Base-by-base conservation (phyloP, 306 rosid genomes). In the Carpinus viminea region DNA sequence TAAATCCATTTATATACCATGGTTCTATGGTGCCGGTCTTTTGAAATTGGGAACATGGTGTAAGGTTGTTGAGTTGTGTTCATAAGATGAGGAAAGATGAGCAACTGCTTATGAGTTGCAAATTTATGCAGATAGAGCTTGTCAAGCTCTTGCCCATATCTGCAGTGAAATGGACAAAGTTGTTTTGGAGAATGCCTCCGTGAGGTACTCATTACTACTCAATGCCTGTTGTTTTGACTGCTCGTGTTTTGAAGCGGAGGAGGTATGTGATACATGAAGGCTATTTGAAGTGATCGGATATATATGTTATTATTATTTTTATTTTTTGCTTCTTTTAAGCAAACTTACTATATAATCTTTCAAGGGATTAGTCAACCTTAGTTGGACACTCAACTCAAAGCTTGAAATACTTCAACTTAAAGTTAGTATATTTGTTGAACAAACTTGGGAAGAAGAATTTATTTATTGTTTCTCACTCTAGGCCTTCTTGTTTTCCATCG, bases 151-250 rank as follows among this genome's bases (percentile, higher is more conserved):
- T 85, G 84, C 86, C 86, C 78, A 85, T 78, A 75, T 92, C 86
- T 97, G 92, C 81, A 92, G 97, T 87, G 85, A 87, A 89, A 89
- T 94, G 95, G 90, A 82, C 52, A 86, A 88, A 81, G 88, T 88
- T 84, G 84, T 94, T 85, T 87, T 91, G 43, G 82, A 41, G 70
- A 82, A 80, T 84, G 71, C 86, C 20, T 70, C 83, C 0, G 93
- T 91, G 70, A 90, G 98, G 97, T 92, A 86, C 79, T 81, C 61
- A 51, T 52, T 36, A 31, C 43, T 1, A 61, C 68, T 54, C 50
- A 36, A 81, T n/a, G 74, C 65, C 54, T 60, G 57, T 41, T 78
- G 17, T 70, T 54, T 12, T 17, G 13, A 54, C 3, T 54, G 56
- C 54, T 64, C 21, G 26, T 56, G 24, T 54, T 74, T 68, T 24